phyloP scores from a whole-genome alignment of 2,329 filamentous ascomycete species.

The Fusarium nanum region DNA sequence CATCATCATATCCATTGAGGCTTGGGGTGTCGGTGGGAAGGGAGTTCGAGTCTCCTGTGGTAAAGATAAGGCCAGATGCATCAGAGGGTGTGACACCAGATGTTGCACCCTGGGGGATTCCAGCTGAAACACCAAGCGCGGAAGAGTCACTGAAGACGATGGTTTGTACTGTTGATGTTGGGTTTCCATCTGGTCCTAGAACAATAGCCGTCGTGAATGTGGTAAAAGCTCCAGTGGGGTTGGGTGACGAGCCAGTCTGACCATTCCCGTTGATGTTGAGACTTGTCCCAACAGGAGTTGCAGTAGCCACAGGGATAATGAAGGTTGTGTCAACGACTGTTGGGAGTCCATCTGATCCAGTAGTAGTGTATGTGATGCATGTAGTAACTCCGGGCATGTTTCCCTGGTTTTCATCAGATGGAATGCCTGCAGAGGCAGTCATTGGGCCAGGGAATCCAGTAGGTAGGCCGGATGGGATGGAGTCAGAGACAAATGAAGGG shows the following conservation, averaged over 20 bases:
- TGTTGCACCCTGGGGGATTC: constrained; percentile 28
- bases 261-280: constrained; percentile 24
- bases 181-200: constrained; percentile 49
- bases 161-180: constrained; percentile 50
- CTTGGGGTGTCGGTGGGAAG: constrained; percentile 31
- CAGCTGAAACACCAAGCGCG: constrained; percentile 33
- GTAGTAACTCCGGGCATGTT: constrained; percentile 39
- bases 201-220: constrained; percentile 49
- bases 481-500: constrained; percentile 39
- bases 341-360: constrained; percentile 47
- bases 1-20: constrained; percentile 46
- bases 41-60: constrained; percentile 17
- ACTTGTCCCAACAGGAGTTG: constrained; percentile 34
- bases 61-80: constrained; percentile 27
- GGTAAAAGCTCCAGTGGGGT: constrained; percentile 37
- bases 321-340: constrained; percentile 50
- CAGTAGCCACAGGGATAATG: constrained; percentile 41
- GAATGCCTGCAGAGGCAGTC: constrained; percentile 21
- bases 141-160: constrained; percentile 47
- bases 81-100: constrained; percentile 30
- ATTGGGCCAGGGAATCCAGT: constrained; percentile 41
- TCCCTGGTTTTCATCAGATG: constrained; percentile 8
- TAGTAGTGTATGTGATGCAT: constrained; percentile 48
- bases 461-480: constrained; percentile 38
- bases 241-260: constrained; percentile 26